Evolutionary conservation across 75 land plant species (phyloP).

Genomic region (Isoetes taiwanensis): DNA sequence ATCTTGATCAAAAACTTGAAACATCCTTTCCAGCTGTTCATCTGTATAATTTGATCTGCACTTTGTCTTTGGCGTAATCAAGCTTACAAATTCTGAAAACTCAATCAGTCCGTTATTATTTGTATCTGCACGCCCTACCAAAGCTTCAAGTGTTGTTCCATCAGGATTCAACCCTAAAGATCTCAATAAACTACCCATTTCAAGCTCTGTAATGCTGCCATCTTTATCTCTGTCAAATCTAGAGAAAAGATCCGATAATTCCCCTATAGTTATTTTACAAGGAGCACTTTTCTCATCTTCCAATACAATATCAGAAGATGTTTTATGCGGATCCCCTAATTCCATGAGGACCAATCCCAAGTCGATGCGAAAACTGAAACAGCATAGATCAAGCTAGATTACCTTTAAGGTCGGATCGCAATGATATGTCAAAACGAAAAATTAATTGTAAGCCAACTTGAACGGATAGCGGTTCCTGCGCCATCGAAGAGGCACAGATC

Average conservation of each 20-base stretch:
- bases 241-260: conserved; percentile 52
- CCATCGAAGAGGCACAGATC: no score
- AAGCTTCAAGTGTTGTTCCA: conserved; percentile 37
- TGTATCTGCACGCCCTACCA: conserved; percentile 41
- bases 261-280: no score
- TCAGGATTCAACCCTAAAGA: conserved; percentile 57
- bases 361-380: no score
- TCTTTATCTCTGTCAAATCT: conserved; percentile 71
- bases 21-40: conserved; percentile 46
- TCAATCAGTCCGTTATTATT: conserved; percentile 72
- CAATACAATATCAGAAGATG: no score
- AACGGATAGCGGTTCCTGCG: no score
- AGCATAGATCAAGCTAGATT: no score
- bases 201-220: conserved; percentile 70
- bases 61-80: conserved; percentile 37
- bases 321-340: no score
- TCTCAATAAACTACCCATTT: conserved; percentile 59
- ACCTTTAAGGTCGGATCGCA: no score
- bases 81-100: conserved; percentile 49
- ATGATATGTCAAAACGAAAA: no score
- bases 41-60: conserved; percentile 23
- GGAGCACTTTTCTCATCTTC: no score
- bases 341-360: no score
- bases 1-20: conserved; percentile 59
- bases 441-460: no score